phyloP scores from a whole-genome alignment of 2,329 filamentous ascomycete genomes.

The Trichoderma sp. region DNA sequence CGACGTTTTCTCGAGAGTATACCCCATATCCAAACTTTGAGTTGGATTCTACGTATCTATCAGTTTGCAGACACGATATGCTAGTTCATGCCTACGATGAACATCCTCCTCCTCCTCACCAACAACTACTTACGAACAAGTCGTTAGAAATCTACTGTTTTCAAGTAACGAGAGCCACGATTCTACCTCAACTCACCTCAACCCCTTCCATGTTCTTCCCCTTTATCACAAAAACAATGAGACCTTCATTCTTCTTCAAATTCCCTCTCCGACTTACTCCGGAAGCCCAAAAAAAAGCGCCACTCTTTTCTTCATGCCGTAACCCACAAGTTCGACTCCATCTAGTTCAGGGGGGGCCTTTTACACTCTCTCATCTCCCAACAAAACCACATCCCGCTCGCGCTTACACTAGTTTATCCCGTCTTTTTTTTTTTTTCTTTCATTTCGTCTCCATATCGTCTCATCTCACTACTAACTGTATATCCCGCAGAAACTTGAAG shows the following conservation, averaged over 20 bases:
- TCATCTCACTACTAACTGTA: not conserved
- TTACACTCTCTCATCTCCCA: not conserved
- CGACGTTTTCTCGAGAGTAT: not conserved
- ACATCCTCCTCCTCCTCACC: not conserved
- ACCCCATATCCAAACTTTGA: not conserved
- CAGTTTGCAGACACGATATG: not conserved
- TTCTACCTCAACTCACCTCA: not conserved
- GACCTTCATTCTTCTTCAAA: not conserved
- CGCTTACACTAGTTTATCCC: not conserved
- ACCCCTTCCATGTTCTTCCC: not conserved
- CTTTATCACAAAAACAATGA: not conserved
- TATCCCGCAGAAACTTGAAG: not conserved
- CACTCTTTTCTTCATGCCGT: not conserved
- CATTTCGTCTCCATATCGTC: not conserved
- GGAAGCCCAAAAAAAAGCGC: not conserved
- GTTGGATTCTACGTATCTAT: not conserved
- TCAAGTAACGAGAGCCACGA: not conserved
- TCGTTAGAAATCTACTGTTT: not conserved
- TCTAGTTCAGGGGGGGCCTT: not conserved
- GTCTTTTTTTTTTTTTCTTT: not conserved
- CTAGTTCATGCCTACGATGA: too few relatives aligned
- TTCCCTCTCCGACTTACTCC: not conserved
- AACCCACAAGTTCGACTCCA: not conserved
- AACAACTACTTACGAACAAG: not conserved
- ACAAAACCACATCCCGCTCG: not conserved